Conservation (phyloP, 176 grass and related monocot genomes). For the Themeda triandra region DNA sequence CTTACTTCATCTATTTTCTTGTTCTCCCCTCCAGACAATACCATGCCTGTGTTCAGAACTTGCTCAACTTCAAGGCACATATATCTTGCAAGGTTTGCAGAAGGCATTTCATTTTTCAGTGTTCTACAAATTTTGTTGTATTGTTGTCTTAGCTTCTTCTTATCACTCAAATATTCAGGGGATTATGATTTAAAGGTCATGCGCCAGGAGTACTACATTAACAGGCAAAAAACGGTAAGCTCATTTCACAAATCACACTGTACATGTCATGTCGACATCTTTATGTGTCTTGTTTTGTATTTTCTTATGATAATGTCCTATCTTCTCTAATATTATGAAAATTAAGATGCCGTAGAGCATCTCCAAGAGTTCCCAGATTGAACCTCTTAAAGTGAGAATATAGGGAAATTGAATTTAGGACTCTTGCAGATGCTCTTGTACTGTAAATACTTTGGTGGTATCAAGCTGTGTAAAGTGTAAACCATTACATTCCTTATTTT, state of each 20-base stretch:
- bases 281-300: background rate
- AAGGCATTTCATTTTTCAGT: slow-evolving; percentile 1
- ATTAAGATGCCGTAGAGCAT: background rate
- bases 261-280: background rate
- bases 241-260: background rate
- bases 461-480: background rate
- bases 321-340: background rate
- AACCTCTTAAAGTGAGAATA: background rate
- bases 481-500: background rate
- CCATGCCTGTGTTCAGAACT: slow-evolving; percentile 94
- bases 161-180: slow-evolving; percentile 48
- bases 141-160: slow-evolving; percentile 10
- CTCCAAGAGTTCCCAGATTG: background rate
- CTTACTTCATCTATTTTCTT: slow-evolving; percentile 29
- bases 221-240: slow-evolving; percentile 74
- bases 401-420: no score
- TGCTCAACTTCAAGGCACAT: slow-evolving; percentile 99
- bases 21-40: slow-evolving; percentile 70
- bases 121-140: background rate
- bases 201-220: slow-evolving; percentile 96
- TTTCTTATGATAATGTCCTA: background rate
- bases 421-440: no score
- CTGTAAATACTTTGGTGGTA: background rate
- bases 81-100: slow-evolving; percentile 95
- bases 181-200: slow-evolving; percentile 99